Evolutionary conservation across 2,329 filamentous ascomycete species (phyloP), one percentile per base, ranked within the genome.

Genomic region (Microcyclosporella mali): DNA sequence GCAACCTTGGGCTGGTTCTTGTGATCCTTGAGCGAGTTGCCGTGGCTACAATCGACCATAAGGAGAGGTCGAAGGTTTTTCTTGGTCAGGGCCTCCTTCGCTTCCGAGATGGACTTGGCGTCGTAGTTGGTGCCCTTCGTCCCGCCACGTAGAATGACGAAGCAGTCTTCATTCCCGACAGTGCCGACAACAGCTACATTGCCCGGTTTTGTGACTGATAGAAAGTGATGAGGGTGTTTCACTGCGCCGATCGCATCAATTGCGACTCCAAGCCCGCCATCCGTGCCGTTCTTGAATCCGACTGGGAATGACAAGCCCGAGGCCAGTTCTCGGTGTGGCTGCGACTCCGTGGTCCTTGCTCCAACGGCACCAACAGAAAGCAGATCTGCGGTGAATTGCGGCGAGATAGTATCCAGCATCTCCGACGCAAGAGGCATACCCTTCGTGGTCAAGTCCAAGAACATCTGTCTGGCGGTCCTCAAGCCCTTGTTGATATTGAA

Each of bases 401-500:
- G 92, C 21, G 88, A 94, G 65, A 97, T 95, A 40, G 92, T 97
- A 65, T 98, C 92, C 49, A 98, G 75, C 88, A 98, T 95, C 71
- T 98, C 92, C 65, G 83, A 90, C 33, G 92, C 92, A 58, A 98
- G 82, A 21, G 92, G 92, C 86, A 98, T 94, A 61, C 92, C 92
- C 71, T 82, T 85, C 65, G 79, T 75, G 0, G 90, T 97, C 56
- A 98, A 73, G 65, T 97, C 88, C 50, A 94, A 83, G 68, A 95
- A 97, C 63, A 98, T 77, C 68, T 97, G 83, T 56, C 92, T 79
- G 43, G 88, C 86, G 42, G 88, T 74, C 38, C 86, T 81, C 60
- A 98, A 70, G 15, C 92, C 92, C 75, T 97, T 97, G 77, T 97
- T 97, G 72, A 98, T 97, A 71, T 95, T 82, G 84, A 95, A 97